phyloP scores from a whole-genome alignment of 164 flowering plant species.

The Chloranthus sessilifolius region DNA sequence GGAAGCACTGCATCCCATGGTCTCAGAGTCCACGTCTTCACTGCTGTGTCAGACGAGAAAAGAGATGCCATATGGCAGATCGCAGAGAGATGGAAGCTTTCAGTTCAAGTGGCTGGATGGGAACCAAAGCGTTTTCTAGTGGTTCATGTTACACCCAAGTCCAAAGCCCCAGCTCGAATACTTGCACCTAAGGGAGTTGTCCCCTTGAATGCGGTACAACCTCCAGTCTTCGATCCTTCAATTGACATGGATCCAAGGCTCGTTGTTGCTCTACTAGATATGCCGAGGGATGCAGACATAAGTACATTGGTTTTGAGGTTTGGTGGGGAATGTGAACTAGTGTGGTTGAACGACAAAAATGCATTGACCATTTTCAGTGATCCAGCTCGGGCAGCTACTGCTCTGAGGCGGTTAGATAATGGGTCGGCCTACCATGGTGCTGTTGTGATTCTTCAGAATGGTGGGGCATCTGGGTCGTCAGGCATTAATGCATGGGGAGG shows the following conservation, averaged over 20 bases:
- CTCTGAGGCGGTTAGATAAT: slow-evolving; percentile 90
- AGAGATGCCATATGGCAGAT: slow-evolving; percentile 83
- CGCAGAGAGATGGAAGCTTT: slow-evolving; percentile 95
- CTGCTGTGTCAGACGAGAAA: slow-evolving; percentile 79
- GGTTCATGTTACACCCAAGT: slow-evolving; percentile 76
- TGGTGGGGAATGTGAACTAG: slow-evolving; percentile 96
- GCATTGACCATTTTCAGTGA: slow-evolving; percentile 88
- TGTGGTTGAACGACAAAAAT: slow-evolving; percentile 94
- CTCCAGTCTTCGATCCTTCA: slow-evolving; percentile 63
- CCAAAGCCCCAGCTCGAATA: slow-evolving; percentile 73
- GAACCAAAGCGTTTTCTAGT: slow-evolving; percentile 86
- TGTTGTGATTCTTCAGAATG: slow-evolving; percentile 30
- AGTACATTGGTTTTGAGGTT: slow-evolving; percentile 88
- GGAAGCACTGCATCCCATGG: slow-evolving; percentile 32
- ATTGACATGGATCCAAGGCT: slow-evolving; percentile 98
- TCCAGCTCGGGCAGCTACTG: slow-evolving; percentile 92
- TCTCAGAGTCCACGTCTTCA: slow-evolving; percentile 78
- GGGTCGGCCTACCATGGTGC: slow-evolving; percentile 90
- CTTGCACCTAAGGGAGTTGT: slow-evolving; percentile 53
- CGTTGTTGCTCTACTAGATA: slow-evolving; percentile 80
- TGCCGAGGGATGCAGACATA: slow-evolving; percentile 89
- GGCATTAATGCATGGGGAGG: slow-evolving; percentile 55
- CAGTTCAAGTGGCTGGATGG: slow-evolving; percentile 83
- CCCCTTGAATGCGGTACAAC: slow-evolving; percentile 27
- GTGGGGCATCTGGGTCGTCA: slow-evolving; percentile 21